Evolutionary conservation across 768 basidiomycete genomes (phyloP).

Genomic region (Amanita exitialis): DNA sequence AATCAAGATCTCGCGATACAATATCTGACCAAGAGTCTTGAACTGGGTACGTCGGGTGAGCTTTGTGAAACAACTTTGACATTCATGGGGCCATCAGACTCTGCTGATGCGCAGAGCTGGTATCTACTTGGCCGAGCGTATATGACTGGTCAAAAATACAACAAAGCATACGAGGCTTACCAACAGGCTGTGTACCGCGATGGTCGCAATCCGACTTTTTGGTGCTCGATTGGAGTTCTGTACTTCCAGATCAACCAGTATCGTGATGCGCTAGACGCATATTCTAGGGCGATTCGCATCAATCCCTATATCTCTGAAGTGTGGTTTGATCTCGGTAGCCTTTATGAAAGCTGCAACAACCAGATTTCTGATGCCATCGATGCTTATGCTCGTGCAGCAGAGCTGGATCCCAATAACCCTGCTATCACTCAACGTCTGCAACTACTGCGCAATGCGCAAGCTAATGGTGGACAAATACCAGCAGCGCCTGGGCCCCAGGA

Average conservation of each 20-base stretch:
- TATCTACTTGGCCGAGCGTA: constrained; percentile 97
- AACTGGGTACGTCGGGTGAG: constrained; percentile 60
- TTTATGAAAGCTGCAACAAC: constrained; percentile 98
- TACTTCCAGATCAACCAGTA: constrained; percentile 99
- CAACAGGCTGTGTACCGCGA: constrained; percentile 99
- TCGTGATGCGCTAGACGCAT: constrained; percentile 96
- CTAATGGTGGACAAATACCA: constrained; percentile 63
- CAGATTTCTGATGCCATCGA: constrained; percentile 98
- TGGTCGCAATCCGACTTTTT: constrained; percentile 97
- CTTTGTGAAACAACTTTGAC: not conserved
- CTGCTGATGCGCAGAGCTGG: constrained; percentile 96
- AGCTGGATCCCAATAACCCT: constrained; percentile 81
- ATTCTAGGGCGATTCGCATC: constrained; percentile 96
- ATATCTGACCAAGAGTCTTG: constrained; percentile 90
- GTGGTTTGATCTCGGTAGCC: constrained; percentile 94
- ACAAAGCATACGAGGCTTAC: constrained; percentile 99
- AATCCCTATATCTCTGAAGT: constrained; percentile 95
- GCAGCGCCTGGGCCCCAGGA: constrained; percentile 91
- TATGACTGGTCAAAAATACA: constrained; percentile 98
- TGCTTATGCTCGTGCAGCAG: constrained; percentile 90
- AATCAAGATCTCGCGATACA: constrained; percentile 92
- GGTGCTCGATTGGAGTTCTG: constrained; percentile 98
- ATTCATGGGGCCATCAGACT: constrained; percentile 40
- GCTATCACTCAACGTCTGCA: constrained; percentile 76
- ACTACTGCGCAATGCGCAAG: constrained; percentile 72